A percentile compares a stretch with the other conserved stretches of the same genome.
phyloP scores from a whole-genome alignment of 495 filamentous ascomycete genomes.

The Lasiosphaeria hispida region DNA sequence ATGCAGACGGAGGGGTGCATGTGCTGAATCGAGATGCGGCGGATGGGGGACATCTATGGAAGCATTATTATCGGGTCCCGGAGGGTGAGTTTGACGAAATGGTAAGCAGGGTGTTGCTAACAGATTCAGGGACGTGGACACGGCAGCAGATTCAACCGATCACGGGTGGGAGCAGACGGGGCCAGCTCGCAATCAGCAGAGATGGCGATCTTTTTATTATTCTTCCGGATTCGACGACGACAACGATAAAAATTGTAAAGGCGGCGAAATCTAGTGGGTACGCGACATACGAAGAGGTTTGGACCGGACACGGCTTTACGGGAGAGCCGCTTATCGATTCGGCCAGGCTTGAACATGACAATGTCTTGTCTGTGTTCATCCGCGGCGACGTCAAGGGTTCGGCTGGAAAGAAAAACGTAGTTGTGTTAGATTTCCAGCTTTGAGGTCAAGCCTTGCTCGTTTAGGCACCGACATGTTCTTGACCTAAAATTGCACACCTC shows the following conservation, averaged over 20 bases:
- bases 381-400: slow-evolving; percentile 14
- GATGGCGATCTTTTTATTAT: slow-evolving; percentile 36
- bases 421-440: slow-evolving; percentile 40
- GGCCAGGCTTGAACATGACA: slow-evolving; percentile 32
- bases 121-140: slow-evolving; percentile 29
- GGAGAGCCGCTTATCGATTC: slow-evolving; percentile 41
- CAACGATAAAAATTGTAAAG: slow-evolving; percentile 32
- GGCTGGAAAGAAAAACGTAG: slow-evolving; percentile 22
- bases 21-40: slow-evolving; percentile 44
- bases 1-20: slow-evolving; percentile 43
- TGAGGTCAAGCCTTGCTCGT: too few relatives aligned
- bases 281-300: slow-evolving; percentile 31
- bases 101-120: not conserved
- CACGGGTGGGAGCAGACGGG: slow-evolving; percentile 32
- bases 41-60: slow-evolving; percentile 38
- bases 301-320: slow-evolving; percentile 30
- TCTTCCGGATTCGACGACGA: slow-evolving; percentile 29
- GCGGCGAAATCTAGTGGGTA: slow-evolving; percentile 28
- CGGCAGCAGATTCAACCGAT: slow-evolving; percentile 29
- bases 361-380: slow-evolving; percentile 38
- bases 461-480: too few relatives aligned
- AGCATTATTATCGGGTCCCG: slow-evolving; percentile 44
- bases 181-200: slow-evolving; percentile 34
- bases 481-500: too few relatives aligned
- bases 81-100: slow-evolving; percentile 24